phyloP scores from a whole-genome alignment of 1,284 basidiomycete species.

The Retiboletus flavoniger region DNA sequence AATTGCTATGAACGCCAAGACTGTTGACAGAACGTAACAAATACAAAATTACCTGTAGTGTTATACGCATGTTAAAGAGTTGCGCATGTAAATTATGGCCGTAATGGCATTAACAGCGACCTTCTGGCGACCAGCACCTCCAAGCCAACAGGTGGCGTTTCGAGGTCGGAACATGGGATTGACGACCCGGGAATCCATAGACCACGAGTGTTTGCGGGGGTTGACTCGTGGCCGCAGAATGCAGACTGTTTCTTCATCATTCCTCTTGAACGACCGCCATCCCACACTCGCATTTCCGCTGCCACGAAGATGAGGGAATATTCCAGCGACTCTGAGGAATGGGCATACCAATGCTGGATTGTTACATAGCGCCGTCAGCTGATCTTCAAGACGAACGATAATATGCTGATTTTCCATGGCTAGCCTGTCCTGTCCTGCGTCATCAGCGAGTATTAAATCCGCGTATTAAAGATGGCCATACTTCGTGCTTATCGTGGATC shows the following conservation, averaged over 20 bases:
- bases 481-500: slow-evolving; percentile 13
- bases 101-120: neutral
- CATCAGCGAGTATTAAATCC: neutral
- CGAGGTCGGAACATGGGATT: neutral
- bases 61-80: neutral
- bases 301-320: neutral
- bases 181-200: neutral
- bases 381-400: slow-evolving; percentile 16
- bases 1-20: neutral
- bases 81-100: neutral
- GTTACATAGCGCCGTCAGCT: neutral
- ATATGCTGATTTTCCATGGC: slow-evolving; percentile 9
- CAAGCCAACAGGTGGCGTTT: neutral
- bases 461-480: neutral
- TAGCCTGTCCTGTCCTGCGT: slow-evolving; percentile 6
- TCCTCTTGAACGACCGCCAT: neutral
- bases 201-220: neutral
- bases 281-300: slow-evolving; percentile 16
- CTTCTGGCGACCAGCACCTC: slow-evolving; percentile 3
- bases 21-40: neutral
- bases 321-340: neutral
- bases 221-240: neutral
- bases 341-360: slow-evolving; percentile 1
- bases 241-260: neutral
- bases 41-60: neutral